Base-by-base conservation (phyloP, 1,139 yeast genomes). In the Dujonia santamariae region DNA sequence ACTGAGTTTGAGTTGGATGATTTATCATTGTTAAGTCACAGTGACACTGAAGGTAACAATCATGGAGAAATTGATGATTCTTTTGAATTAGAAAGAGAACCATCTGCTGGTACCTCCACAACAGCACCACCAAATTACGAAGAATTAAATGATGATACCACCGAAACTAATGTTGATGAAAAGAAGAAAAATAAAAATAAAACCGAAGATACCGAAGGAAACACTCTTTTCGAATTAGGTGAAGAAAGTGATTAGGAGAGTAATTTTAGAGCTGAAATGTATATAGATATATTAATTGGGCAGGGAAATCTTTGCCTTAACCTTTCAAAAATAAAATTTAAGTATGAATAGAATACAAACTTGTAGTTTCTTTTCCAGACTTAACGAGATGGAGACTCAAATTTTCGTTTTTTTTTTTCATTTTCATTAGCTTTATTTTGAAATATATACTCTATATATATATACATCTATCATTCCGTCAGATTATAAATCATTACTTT, bases 1-100 rank as follows among this genome's bases (percentile, higher is more conserved):
- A 62, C 63, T 52, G 94, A 83, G 47, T 83, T 83, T 51, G 92
- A 83, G 51, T 68, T 83, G 41, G 90, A 84, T 48, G 92, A 83
- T 49, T 59, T 84, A 37, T 80, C 85, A 32, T 75, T 85, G 35
- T 53, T 80, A 56, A 67, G 74, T 44, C 75, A 68, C 42, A 61
- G 65, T 34, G 80, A 75, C 35, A 62, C 66, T 24, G 72, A 68
- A 32, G 46, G 45, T 24, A 48, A 48, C 15, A 34, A 37, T 7
- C 42, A 35, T 12, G 29, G 38, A 6, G 45, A 49, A 30, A 57
- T 52, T 16, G 43, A 55, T 25, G 71, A 64, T 40, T 62, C 68
- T 39, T 64, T 66, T 42, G 69, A 64, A 34, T 57, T 65, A 35
- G 41, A 54, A 15, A 53, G 55, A 32, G 56, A 54, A 13, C 38